These are phyloP conservation scores for Colletotrichum sp. DNA, from an alignment of 2,329 filamentous ascomycete species.

Conservation along the genomic window DNA sequence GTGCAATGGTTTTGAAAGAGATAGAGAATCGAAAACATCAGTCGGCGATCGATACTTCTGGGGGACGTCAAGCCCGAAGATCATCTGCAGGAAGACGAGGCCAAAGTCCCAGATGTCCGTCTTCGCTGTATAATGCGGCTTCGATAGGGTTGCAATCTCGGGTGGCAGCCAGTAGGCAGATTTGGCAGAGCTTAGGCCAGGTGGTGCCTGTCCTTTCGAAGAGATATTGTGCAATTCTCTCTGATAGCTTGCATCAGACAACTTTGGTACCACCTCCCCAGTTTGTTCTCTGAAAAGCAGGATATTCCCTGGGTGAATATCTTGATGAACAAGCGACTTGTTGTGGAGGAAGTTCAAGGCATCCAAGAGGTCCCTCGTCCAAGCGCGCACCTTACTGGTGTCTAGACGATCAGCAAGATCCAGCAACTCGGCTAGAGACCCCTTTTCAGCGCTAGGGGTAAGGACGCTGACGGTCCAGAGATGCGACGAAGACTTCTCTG, in stretches of 20 bases:
- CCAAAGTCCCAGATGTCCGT: conserved; percentile 97
- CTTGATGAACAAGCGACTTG: conserved; percentile 82
- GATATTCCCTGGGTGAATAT: conserved; percentile 81
- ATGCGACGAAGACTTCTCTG: conserved; percentile 36
- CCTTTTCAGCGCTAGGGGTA: conserved; percentile 79
- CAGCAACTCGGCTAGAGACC: conserved; percentile 81
- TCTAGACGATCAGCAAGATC: conserved; percentile 78
- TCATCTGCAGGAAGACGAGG: conserved; percentile 90
- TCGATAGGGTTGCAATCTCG: conserved; percentile 70
- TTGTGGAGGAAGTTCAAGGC: conserved; percentile 87
- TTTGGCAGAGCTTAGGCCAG: conserved; percentile 65
- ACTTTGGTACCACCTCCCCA: conserved; percentile 74
- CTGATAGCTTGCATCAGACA: conserved; percentile 78
- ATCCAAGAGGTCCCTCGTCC: conserved; percentile 91
- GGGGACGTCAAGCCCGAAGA: conserved; percentile 81
- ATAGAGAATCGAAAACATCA: conserved; percentile 72
- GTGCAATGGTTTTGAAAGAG: conserved; percentile 75
- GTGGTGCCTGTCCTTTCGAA: conserved; percentile 55
- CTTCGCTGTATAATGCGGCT: conserved; percentile 72
- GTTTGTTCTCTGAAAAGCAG: conserved; percentile 74
- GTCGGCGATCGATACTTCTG: conserved; percentile 81
- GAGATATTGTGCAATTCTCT: conserved; percentile 68
- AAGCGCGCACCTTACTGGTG: conserved; percentile 79
- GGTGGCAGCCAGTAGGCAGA: conserved; percentile 86
- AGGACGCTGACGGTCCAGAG: conserved; percentile 78